phyloP scores from a whole-genome alignment of 1,284 basidiomycete genomes.

The Leccinum pachyderme region DNA sequence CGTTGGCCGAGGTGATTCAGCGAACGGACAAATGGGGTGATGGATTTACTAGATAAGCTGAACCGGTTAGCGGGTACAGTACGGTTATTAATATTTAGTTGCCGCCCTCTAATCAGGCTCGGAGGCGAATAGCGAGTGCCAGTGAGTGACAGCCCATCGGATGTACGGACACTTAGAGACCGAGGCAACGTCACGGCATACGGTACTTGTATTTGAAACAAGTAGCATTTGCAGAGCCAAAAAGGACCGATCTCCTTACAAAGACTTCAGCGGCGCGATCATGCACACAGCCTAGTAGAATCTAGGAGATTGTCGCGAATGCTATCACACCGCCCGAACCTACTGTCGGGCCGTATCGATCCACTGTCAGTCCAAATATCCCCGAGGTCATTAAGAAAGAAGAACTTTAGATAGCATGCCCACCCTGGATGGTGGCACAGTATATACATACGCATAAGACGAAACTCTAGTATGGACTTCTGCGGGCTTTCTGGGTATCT shows the following conservation, averaged over 20 bases:
- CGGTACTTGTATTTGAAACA: not conserved
- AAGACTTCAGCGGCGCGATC: not conserved
- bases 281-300: not conserved
- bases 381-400: not conserved
- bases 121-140: not conserved
- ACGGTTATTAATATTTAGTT: not conserved
- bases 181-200: no score
- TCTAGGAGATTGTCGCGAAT: not conserved
- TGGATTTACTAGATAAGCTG: not conserved
- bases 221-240: not conserved
- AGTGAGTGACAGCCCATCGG: no score
- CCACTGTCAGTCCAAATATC: not conserved
- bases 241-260: not conserved
- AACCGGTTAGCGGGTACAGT: not conserved
- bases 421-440: not conserved
- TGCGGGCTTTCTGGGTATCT: conserved; percentile 8
- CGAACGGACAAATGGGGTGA: not conserved
- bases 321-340: not conserved
- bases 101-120: not conserved
- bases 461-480: not conserved
- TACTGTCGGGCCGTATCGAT: not conserved
- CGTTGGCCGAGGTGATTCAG: not conserved
- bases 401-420: not conserved
- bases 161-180: no score
- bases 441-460: not conserved